phyloP scores from a whole-genome alignment of 1,139 yeast genomes.

The Kodamaea fungicola region DNA sequence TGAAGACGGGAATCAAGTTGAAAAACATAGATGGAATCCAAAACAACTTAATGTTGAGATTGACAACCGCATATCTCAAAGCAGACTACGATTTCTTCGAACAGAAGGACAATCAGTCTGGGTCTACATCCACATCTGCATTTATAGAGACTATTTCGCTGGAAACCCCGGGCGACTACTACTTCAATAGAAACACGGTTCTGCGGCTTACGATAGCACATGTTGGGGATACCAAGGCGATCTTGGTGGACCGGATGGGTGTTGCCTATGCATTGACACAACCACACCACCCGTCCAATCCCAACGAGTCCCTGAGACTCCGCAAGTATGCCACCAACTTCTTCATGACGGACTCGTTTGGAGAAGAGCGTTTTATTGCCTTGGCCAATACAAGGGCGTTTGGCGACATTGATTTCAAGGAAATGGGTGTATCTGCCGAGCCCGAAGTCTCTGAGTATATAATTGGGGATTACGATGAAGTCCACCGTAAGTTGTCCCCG shows the following conservation, averaged over 20 bases:
- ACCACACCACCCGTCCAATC: slow-evolving; percentile 85
- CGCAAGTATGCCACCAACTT: slow-evolving; percentile 69
- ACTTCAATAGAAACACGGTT: slow-evolving; percentile 68
- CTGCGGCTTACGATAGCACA: slow-evolving; percentile 78
- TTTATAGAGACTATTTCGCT: slow-evolving; percentile 55
- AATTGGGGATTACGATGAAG: slow-evolving; percentile 50
- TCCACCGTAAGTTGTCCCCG: slow-evolving; percentile 29
- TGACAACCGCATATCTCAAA: slow-evolving; percentile 59
- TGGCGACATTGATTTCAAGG: slow-evolving; percentile 81
- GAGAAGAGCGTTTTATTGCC: slow-evolving; percentile 80
- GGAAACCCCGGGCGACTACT: slow-evolving; percentile 41
- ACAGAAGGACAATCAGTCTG: slow-evolving; percentile 43
- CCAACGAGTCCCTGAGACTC: slow-evolving; percentile 71
- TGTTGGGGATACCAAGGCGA: slow-evolving; percentile 93
- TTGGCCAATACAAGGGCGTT: slow-evolving; percentile 91
- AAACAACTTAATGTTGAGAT: slow-evolving; percentile 56
- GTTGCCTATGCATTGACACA: slow-evolving; percentile 74
- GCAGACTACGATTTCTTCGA: slow-evolving; percentile 52
- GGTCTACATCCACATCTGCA: slow-evolving; percentile 83
- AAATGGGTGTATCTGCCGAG: slow-evolving; percentile 85
- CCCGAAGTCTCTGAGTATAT: slow-evolving; percentile 76
- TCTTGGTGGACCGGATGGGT: slow-evolving; percentile 73
- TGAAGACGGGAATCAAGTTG: slow-evolving; percentile 16
- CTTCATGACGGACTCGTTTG: slow-evolving; percentile 86
- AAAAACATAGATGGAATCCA: slow-evolving; percentile 9